Evolutionary conservation across 768 basidiomycete genomes (phyloP), one percentile per base, ranked within the genome.

Genomic region (Tulasnella sp.): DNA sequence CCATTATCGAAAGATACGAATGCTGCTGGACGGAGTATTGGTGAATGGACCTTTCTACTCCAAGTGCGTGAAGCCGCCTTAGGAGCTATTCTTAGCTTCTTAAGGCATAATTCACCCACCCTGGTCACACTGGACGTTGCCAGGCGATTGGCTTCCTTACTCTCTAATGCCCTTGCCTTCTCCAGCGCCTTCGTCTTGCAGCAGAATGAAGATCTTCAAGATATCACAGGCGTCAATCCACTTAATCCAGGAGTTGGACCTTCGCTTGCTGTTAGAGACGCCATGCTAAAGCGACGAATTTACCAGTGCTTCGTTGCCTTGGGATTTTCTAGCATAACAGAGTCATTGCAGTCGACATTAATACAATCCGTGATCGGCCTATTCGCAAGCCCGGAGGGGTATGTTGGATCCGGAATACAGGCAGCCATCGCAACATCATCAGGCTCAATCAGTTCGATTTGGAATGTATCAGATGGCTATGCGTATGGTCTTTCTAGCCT

Each of bases 51-150:
- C 32, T 99, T 96, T 67, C 70, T 99, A 2, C 70, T 98, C 6
- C 80, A 87, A 53, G 85, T 98, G 16, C 74, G 93, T 20, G 92
- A 95, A 66, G 81, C 81, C 57, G 88, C 93, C 0, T 70, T 98
- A 15, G 79, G 87, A 1, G 88, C 95, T 8, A 81, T 98, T 27
- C 70, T 89, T 27, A 82, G 80, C 59, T 98, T 98, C 68, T 68
- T 98, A 34, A 73, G 77, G 41, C 79, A 90, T 62, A 96, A 93
- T 62, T 64, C 72, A 2, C 66, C 74, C 2, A 71, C 77, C 4
- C 69, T 96, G 13, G 79, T 93, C 55, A 91, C 86, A 4, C 76
- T 93, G 7, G 95, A 98, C 60, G 87, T 93, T 16, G 83, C 87
- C 3, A 74, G 93, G 15, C 78, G 95, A 4, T 77, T 99, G 37